Evolutionary conservation across 306 rosid species (phyloP).

Genomic region (Astragalus glycyphyllos): DNA sequence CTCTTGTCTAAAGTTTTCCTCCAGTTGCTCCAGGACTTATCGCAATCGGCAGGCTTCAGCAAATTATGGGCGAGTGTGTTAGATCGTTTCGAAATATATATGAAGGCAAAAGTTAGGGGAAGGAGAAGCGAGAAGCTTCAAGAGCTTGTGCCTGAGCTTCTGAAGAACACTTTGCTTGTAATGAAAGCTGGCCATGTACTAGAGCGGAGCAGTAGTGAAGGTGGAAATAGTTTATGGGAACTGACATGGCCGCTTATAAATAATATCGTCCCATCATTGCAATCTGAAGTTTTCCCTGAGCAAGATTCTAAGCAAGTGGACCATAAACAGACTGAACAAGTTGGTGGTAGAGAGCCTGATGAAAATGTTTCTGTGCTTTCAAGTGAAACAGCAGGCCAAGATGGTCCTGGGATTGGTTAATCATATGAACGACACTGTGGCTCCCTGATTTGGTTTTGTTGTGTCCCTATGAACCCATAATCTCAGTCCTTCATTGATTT

Average conservation of each 20-base stretch:
- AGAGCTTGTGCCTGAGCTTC: constrained; percentile 89
- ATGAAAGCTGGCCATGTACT: constrained; percentile 73
- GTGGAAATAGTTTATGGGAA: constrained; percentile 83
- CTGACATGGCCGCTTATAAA: constrained; percentile 81
- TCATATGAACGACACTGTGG: constrained; percentile 38
- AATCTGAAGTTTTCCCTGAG: constrained; percentile 81
- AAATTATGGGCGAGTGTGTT: constrained; percentile 86
- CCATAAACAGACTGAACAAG: constrained; percentile 53
- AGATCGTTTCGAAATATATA: constrained; percentile 67
- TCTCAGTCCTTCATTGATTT: constrained; percentile 41
- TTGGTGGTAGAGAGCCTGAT: constrained; percentile 47
- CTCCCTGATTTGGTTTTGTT: constrained; percentile 42
- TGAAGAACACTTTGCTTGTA: constrained; percentile 79
- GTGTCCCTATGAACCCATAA: constrained; percentile 47
- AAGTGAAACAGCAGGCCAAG: constrained; percentile 50
- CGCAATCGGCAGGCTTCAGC: constrained; percentile 69
- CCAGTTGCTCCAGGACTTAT: constrained; percentile 68
- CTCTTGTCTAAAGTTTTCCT: constrained; percentile 86
- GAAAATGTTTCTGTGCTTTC: constrained; percentile 52
- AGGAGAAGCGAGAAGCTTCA: constrained; percentile 86
- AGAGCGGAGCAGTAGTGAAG: constrained; percentile 59
- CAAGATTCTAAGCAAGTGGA: constrained; percentile 58
- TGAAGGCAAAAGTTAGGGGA: constrained; percentile 80
- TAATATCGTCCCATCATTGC: constrained; percentile 70
- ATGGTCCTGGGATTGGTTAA: constrained; percentile 60